A percentile compares a stretch with the other conserved stretches of the same genome.
These are phyloP conservation scores for Auriscalpium microsporum DNA, from an alignment of 768 basidiomycete species.

Conservation along the genomic window DNA sequence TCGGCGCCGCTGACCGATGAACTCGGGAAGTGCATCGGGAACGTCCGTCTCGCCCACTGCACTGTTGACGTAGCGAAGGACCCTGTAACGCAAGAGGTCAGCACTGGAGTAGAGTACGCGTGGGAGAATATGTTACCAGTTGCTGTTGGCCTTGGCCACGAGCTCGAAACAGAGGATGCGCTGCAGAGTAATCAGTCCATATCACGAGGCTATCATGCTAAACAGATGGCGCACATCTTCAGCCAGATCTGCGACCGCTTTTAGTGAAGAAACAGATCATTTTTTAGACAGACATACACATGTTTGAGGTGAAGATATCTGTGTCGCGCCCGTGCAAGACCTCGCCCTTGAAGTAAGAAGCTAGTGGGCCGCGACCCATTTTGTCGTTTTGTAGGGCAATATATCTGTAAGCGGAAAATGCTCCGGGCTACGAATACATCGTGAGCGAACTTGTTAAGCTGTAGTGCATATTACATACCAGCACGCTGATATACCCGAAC, in stretches of 20 bases:
- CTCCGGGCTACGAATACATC: constrained; percentile 55
- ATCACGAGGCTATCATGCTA: no score
- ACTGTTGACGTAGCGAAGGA: constrained; percentile 93
- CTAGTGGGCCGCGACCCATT: constrained; percentile 75
- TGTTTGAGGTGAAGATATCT: constrained; percentile 92
- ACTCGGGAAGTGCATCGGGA: constrained; percentile 86
- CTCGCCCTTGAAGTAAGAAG: constrained; percentile 97
- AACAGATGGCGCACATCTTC: constrained; percentile 18
- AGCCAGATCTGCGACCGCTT: constrained; percentile 56
- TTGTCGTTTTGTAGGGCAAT: constrained; percentile 86
- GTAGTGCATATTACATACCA: constrained; percentile 37
- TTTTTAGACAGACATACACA: constrained; percentile 52
- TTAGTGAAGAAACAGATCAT: not conserved
- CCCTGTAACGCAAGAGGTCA: constrained; percentile 42
- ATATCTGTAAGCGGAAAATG: constrained; percentile 89
- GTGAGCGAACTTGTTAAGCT: not conserved
- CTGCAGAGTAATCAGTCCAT: constrained; percentile 28
- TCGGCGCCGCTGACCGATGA: constrained; percentile 84
- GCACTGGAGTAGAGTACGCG: constrained; percentile 17
- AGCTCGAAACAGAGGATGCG: constrained; percentile 79
- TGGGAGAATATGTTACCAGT: constrained; percentile 46
- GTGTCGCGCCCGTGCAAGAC: constrained; percentile 74
- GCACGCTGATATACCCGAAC: constrained; percentile 94
- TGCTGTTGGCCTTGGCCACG: constrained; percentile 67
- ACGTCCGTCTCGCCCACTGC: constrained; percentile 93